Percentiles rank a stretch among this genome's conserved stretches.
These are phyloP conservation scores for Cryptococcus sp. DNA, from an alignment of 1,284 basidiomycete species.

Conservation along the genomic window DNA sequence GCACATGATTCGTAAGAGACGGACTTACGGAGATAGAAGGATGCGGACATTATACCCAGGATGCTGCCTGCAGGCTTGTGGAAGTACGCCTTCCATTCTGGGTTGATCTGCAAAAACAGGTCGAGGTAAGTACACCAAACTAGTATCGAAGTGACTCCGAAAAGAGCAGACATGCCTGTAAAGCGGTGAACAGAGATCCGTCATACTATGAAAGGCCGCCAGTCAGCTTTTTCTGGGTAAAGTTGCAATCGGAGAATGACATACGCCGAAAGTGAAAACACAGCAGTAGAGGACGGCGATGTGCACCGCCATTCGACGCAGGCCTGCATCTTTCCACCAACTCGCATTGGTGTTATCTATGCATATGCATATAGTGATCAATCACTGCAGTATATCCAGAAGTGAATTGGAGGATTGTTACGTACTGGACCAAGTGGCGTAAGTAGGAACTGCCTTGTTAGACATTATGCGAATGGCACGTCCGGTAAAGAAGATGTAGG, in stretches of 20 bases:
- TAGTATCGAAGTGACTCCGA: too few relatives aligned
- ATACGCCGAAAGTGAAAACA: conserved; percentile 26
- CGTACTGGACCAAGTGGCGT: too few relatives aligned
- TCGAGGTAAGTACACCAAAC: too few relatives aligned
- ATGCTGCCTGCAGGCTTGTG: conserved; percentile 15
- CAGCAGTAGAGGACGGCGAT: conserved; percentile 24
- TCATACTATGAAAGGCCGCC: conserved; percentile 17
- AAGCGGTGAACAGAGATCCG: conserved; percentile 28
- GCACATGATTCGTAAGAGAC: too few relatives aligned
- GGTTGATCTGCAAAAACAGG: conserved; percentile 12
- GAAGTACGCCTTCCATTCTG: conserved; percentile 29
- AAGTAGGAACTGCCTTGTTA: too few relatives aligned
- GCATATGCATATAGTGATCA: not conserved
- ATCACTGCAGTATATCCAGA: too few relatives aligned
- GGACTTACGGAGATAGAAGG: conserved; percentile 15
- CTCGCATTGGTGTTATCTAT: conserved; percentile 29
- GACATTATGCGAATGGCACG: too few relatives aligned
- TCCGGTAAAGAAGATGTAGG: too few relatives aligned
- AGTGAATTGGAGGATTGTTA: too few relatives aligned
- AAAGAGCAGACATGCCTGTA: too few relatives aligned
- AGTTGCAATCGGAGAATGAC: not conserved
- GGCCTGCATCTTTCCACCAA: conserved; percentile 33
- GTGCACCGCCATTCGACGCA: conserved; percentile 31
- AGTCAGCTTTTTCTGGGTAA: not conserved
- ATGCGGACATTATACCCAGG: conserved; percentile 31